These are phyloP conservation scores for Fusarium sp. DNA, from an alignment of 2,329 filamentous ascomycete species.

Conservation along the genomic window DNA sequence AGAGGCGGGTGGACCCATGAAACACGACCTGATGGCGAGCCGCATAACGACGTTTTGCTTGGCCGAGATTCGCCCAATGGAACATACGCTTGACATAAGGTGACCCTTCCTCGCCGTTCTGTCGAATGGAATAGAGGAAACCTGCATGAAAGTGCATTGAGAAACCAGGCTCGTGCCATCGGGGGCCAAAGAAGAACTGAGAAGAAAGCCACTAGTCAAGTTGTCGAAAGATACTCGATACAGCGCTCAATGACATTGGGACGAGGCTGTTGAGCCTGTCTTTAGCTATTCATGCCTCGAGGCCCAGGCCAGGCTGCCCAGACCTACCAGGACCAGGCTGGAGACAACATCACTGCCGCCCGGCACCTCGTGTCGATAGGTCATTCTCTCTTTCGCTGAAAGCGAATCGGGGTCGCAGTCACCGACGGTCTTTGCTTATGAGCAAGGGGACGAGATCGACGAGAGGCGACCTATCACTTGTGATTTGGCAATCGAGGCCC, in stretches of 20 bases:
- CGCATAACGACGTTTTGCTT: constrained; percentile 31
- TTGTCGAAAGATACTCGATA: constrained; percentile 4
- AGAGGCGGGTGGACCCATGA: constrained; percentile 24
- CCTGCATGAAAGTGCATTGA: constrained; percentile 11
- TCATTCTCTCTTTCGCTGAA: constrained; percentile 10
- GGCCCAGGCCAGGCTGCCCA: neutral
- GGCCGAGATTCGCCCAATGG: constrained; percentile 28
- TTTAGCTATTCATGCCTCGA: neutral
- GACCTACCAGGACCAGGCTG: neutral
- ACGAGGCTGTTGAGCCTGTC: neutral
- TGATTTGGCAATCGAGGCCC: constrained; percentile 34
- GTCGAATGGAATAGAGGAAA: constrained; percentile 19
- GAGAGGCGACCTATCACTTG: constrained; percentile 36
- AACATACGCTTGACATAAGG: constrained; percentile 18
- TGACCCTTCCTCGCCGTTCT: constrained; percentile 6
- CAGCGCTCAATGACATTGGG: neutral
- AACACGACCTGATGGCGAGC: constrained; percentile 39
- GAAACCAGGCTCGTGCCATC: constrained; percentile 1
- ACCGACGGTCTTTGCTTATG: constrained; percentile 12
- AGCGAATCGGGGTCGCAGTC: constrained; percentile 15
- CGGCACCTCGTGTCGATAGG: constrained; percentile 10
- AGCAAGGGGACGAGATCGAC: constrained; percentile 38
- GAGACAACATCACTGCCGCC: neutral
- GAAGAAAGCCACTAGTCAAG: neutral
- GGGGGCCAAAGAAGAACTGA: constrained; percentile 9